Conservation (phyloP, 768 basidiomycete genomes). For the Boletellus sp. region DNA sequence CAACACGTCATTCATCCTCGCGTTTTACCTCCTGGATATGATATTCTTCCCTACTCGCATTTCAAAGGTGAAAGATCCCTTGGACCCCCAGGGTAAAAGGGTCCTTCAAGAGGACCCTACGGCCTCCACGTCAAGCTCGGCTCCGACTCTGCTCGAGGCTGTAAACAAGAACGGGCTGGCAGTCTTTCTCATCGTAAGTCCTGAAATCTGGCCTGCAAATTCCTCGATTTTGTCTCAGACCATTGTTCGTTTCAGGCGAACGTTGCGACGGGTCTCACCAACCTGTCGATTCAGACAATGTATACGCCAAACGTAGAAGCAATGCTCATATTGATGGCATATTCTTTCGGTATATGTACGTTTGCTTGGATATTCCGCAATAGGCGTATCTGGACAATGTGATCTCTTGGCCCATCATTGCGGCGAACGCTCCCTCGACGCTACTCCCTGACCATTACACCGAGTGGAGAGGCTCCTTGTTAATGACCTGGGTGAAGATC, state of each 20-base stretch:
- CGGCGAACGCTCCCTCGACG: neutral
- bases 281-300: constrained; percentile 79
- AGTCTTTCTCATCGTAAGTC: constrained; percentile 77
- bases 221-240: neutral
- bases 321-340: constrained; percentile 58
- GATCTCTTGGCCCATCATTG: neutral
- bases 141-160: constrained; percentile 65
- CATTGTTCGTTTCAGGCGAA: constrained; percentile 60
- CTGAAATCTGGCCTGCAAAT: neutral
- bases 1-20: constrained; percentile 82
- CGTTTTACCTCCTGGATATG: constrained; percentile 76
- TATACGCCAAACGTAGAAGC: constrained; percentile 56
- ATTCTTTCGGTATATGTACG: constrained; percentile 54
- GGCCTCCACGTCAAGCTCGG: constrained; percentile 13
- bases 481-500: constrained; percentile 56
- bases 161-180: constrained; percentile 78
- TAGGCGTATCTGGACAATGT: constrained; percentile 33
- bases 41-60: constrained; percentile 53
- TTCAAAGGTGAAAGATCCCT: constrained; percentile 22
- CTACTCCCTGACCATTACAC: constrained; percentile 23
- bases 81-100: constrained; percentile 22
- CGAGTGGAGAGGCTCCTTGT: constrained; percentile 51
- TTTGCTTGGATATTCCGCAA: constrained; percentile 57
- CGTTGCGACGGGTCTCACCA: constrained; percentile 79
- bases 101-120: constrained; percentile 26